Evolutionary conservation across 2,329 filamentous ascomycete genomes (phyloP).

Genomic region (Leptographium galeiforme): DNA sequence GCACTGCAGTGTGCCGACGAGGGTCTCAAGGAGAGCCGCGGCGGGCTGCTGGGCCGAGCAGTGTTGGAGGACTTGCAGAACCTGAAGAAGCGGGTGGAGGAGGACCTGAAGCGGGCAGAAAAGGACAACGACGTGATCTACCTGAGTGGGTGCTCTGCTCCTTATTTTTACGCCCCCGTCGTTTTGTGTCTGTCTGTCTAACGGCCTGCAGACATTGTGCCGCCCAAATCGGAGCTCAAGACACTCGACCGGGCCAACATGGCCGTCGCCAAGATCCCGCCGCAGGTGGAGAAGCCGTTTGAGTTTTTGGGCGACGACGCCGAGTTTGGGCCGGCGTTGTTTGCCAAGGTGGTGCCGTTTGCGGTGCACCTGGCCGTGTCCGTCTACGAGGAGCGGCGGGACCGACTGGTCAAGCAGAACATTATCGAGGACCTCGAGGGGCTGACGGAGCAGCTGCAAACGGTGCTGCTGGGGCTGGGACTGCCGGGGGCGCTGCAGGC

Average conservation of each 20-base stretch:
- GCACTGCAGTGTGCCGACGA: slow-evolving; percentile 73
- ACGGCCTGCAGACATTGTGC: slow-evolving; percentile 47
- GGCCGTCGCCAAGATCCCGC: slow-evolving; percentile 67
- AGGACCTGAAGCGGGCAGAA: slow-evolving; percentile 83
- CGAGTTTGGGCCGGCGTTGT: slow-evolving; percentile 73
- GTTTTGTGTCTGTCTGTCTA: not conserved
- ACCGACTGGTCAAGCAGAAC: slow-evolving; percentile 78
- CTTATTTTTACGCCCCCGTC: not conserved
- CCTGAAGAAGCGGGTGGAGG: slow-evolving; percentile 67
- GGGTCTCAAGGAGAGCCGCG: slow-evolving; percentile 67
- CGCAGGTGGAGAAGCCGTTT: slow-evolving; percentile 68
- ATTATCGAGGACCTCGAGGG: slow-evolving; percentile 76
- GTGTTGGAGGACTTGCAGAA: slow-evolving; percentile 73
- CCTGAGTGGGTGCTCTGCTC: slow-evolving; percentile 39
- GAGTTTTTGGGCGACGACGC: slow-evolving; percentile 67
- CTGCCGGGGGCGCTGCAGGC: slow-evolving; percentile 88
- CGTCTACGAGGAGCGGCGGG: slow-evolving; percentile 84
- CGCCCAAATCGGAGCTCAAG: slow-evolving; percentile 77
- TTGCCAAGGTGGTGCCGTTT: slow-evolving; percentile 86
- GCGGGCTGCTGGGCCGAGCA: slow-evolving; percentile 62
- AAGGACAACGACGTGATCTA: slow-evolving; percentile 97
- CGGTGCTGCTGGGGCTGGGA: slow-evolving; percentile 67
- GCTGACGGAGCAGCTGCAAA: slow-evolving; percentile 67
- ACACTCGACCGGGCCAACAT: slow-evolving; percentile 78
- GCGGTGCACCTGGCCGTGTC: slow-evolving; percentile 90